Evolutionary conservation across 805 yeast species (phyloP), one percentile per base, ranked within the genome.

Genomic region (Sugiyamaella valdiviana): DNA sequence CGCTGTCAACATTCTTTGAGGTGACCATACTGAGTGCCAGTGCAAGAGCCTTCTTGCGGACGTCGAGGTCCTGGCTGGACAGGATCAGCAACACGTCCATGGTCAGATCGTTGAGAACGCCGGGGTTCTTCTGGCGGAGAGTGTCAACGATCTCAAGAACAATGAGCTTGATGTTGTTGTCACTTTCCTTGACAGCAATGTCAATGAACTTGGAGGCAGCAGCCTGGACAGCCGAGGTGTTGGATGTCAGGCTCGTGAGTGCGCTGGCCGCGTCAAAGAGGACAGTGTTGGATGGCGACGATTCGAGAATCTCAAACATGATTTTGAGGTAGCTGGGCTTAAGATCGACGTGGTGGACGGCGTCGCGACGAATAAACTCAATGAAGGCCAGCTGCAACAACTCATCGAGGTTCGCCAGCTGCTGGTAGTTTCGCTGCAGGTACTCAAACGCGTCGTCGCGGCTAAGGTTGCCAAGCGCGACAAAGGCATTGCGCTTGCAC

Each of bases 401-500:
- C 46, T 95, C 85, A 59, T 91, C 98, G 54, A 85, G 70, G 10
- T 78, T 67, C 44, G 79, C 79, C 54, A 90, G 72, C 22, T 74
- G 64, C 17, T 75, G 63, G 53, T 82, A 70, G 62, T 82, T 80
- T 38, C 82, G 82, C 67, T 85, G 93, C 54, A 93, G 76, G 67
- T 80, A 93, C 53, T 78, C 79, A 60, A 88, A 78, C 20, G 98
- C 95, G 36, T 84, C 80, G 48, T 83, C 93, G 62, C 96, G 79
- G 65, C 85, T 84, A 62, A 95, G 73, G 57, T 80, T 83, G 37
- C 95, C 78, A 53, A 93, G 73, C 54, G 93, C 87, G 46, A 89
- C 82, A 65, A 93, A 95, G 2, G 97, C 98, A 66, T 93, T 93
- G 68, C 99, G 80, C 65, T 85, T 85, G 72, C 98, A 91, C 16